Percentiles rank a stretch among this genome's conserved stretches.
Conservation (phyloP, 108 stramenopile species). For the Pseudonitzschia delicatissima region DNA sequence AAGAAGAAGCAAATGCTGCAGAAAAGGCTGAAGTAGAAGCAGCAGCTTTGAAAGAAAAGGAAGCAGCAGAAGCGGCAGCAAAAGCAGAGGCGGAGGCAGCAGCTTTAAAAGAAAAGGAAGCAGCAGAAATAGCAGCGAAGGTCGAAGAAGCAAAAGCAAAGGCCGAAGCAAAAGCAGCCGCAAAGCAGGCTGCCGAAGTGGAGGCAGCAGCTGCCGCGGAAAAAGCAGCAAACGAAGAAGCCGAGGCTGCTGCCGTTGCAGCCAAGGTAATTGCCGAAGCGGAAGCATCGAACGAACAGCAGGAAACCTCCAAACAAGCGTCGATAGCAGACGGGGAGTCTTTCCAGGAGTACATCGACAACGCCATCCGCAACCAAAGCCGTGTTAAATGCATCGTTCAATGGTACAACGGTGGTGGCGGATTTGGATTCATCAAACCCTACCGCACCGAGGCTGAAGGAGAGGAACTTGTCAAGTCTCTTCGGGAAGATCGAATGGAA, state of each 20-base stretch:
- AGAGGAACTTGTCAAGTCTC: neutral
- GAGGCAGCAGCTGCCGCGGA: neutral
- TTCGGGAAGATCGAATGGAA: neutral
- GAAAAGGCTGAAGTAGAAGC: neutral
- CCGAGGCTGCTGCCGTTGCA: neutral
- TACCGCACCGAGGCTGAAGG: neutral
- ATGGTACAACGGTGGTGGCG: neutral
- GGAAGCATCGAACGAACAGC: neutral
- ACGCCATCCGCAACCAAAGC: neutral
- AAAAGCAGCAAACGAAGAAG: neutral
- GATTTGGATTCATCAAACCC: slow-evolving; percentile 7
- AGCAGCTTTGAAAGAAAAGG: neutral
- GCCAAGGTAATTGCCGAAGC: neutral
- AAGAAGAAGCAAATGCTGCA: neutral
- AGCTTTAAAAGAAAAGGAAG: neutral
- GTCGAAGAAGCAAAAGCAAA: neutral
- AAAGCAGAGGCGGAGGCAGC: neutral
- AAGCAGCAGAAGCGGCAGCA: neutral
- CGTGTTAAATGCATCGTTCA: slow-evolving; percentile 4
- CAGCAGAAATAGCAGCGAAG: neutral
- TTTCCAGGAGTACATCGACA: neutral
- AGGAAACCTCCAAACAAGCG: too few species aligned
- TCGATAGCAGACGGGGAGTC: neutral
- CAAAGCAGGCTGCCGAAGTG: neutral
- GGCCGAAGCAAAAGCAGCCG: neutral